These are phyloP conservation scores for Biscogniauxia sp. DNA, from an alignment of 2,329 filamentous ascomycete genomes.

Conservation along the genomic window DNA sequence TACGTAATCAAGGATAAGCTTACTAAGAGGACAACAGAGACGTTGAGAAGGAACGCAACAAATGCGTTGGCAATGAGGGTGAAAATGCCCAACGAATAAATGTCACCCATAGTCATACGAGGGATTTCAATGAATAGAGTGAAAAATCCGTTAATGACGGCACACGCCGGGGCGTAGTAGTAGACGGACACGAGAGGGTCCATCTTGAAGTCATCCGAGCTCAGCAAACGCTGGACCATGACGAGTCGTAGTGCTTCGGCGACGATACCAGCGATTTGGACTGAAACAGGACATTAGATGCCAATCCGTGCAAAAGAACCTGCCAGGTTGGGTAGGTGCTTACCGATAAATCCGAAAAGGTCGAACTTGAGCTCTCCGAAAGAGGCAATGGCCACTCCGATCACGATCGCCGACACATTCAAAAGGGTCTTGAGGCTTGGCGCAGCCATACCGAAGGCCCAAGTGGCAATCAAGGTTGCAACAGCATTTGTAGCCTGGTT, in stretches of 20 bases:
- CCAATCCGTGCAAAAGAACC: background rate
- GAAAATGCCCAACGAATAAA: slow-evolving; percentile 62
- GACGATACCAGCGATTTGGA: slow-evolving; percentile 72
- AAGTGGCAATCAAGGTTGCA: slow-evolving; percentile 63
- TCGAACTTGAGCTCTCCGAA: slow-evolving; percentile 69
- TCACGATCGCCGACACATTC: slow-evolving; percentile 53
- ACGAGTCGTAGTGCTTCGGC: slow-evolving; percentile 81
- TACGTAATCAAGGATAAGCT: slow-evolving; percentile 28
- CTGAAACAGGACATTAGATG: slow-evolving; percentile 30
- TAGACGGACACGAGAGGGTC: slow-evolving; percentile 84
- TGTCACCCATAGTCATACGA: slow-evolving; percentile 62
- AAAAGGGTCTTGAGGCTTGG: slow-evolving; percentile 45
- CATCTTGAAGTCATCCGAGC: slow-evolving; percentile 79
- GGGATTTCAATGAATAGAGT: slow-evolving; percentile 68
- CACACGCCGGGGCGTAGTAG: slow-evolving; percentile 86
- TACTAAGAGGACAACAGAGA: slow-evolving; percentile 82
- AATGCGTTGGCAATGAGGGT: slow-evolving; percentile 70
- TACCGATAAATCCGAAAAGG: slow-evolving; percentile 56
- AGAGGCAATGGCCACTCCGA: slow-evolving; percentile 52
- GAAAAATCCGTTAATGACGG: slow-evolving; percentile 74
- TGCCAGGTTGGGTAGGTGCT: background rate
- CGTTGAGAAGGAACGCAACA: slow-evolving; percentile 77
- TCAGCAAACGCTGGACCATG: slow-evolving; percentile 83
- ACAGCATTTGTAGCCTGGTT: slow-evolving; percentile 62
- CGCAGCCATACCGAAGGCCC: slow-evolving; percentile 54